phyloP scores from a whole-genome alignment of 352 stramenopile species.

The Globisporangium acanthophoron region DNA sequence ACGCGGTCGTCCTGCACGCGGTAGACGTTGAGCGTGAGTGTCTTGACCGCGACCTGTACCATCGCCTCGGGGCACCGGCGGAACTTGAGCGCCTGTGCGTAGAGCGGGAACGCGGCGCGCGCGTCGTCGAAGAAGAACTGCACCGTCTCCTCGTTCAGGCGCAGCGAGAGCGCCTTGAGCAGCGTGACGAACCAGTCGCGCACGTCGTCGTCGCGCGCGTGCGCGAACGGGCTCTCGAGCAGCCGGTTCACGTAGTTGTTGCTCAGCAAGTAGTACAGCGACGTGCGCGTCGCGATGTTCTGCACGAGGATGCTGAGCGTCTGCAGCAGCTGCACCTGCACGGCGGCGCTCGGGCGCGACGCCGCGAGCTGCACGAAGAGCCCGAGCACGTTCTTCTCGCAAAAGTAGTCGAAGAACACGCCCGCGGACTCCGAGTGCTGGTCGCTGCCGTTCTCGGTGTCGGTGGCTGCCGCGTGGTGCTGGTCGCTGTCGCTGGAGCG shows the following conservation, averaged over 20 bases:
- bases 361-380: slow-evolving; percentile 86
- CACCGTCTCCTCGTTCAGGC: slow-evolving; percentile 85
- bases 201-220: slow-evolving; percentile 75
- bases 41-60: slow-evolving; percentile 85
- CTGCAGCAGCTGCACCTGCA: slow-evolving; percentile 92
- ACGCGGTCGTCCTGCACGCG: slow-evolving; percentile 73
- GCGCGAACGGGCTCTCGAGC: slow-evolving; percentile 72
- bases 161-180: slow-evolving; percentile 81
- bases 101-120: slow-evolving; percentile 59
- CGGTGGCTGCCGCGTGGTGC: neutral
- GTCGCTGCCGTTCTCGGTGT: neutral
- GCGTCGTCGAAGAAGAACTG: slow-evolving; percentile 85
- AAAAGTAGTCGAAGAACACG: slow-evolving; percentile 95
- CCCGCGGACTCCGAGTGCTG: slow-evolving; percentile 28
- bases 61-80: slow-evolving; percentile 72
- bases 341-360: slow-evolving; percentile 36
- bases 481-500: slow-evolving; percentile 10
- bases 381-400: slow-evolving; percentile 93
- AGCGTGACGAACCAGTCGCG: slow-evolving; percentile 87
- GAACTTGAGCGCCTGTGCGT: slow-evolving; percentile 66
- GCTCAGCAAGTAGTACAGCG: slow-evolving; percentile 93
- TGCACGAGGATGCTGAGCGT: slow-evolving; percentile 91
- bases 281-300: slow-evolving; percentile 85
- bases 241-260: slow-evolving; percentile 95
- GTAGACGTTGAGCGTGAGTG: slow-evolving; percentile 81